Evolutionary conservation across 768 basidiomycete species (phyloP).

Genomic region (Suillus alpinus): DNA sequence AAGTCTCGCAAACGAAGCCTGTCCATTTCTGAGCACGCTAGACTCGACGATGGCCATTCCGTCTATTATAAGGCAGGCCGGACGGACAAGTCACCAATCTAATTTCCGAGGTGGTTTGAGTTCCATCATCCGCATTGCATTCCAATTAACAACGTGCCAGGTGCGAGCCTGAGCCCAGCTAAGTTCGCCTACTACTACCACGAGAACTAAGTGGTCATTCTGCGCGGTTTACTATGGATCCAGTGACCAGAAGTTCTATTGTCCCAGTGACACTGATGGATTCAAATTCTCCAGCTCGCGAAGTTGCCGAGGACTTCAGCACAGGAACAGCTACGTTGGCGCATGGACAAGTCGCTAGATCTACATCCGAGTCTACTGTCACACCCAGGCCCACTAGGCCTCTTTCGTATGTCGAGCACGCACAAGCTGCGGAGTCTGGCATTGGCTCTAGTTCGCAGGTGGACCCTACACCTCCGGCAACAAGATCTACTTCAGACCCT

Average conservation of each 20-base stretch:
- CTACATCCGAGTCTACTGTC: background rate
- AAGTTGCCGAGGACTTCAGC: background rate
- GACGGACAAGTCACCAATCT: background rate
- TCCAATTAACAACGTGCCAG: background rate
- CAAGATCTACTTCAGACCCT: background rate
- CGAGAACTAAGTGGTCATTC: background rate
- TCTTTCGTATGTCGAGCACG: background rate
- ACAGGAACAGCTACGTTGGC: background rate
- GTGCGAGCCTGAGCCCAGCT: background rate
- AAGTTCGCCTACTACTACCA: background rate
- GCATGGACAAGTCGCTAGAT: background rate
- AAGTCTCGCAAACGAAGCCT: background rate
- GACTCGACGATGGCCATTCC: background rate
- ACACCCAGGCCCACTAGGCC: background rate
- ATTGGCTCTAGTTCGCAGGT: background rate
- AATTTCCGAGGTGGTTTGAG: background rate
- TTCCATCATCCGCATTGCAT: background rate
- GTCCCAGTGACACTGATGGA: background rate
- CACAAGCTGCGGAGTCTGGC: background rate
- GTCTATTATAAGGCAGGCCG: background rate
- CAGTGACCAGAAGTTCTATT: background rate
- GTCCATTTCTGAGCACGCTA: background rate
- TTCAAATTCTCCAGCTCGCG: background rate
- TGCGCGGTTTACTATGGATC: background rate
- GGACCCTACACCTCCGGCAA: background rate